These are phyloP conservation scores for Colletotrichum endophyticum DNA, from an alignment of 2,329 filamentous ascomycete genomes.

Conservation along the genomic window DNA sequence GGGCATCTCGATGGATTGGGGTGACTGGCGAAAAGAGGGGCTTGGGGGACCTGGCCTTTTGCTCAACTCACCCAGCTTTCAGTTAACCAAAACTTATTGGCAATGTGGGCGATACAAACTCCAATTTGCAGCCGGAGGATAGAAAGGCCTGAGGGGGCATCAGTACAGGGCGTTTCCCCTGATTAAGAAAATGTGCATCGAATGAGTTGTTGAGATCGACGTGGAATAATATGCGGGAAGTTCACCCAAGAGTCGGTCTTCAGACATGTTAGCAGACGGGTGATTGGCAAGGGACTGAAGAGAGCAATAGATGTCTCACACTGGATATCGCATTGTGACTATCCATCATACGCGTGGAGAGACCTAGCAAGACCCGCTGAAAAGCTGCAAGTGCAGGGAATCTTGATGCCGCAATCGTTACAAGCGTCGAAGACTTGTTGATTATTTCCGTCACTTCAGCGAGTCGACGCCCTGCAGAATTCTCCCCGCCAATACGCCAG, in stretches of 20 bases:
- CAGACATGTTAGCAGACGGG: neutral
- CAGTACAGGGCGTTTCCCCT: neutral
- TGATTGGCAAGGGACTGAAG: neutral
- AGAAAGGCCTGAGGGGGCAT: neutral
- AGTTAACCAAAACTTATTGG: neutral
- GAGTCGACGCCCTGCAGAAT: neutral
- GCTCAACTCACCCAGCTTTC: neutral
- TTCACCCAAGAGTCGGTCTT: neutral
- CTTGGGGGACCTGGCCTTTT: neutral
- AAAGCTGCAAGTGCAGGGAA: constrained; percentile 10
- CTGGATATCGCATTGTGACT: neutral
- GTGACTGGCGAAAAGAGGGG: neutral
- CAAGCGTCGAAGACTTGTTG: constrained; percentile 1
- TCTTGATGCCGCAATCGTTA: neutral
- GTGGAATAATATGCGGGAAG: neutral
- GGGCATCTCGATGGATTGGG: neutral
- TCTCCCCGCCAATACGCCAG: neutral
- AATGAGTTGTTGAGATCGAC: neutral
- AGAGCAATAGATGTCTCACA: neutral
- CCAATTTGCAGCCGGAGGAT: neutral
- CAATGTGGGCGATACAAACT: neutral
- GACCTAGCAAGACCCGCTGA: neutral
- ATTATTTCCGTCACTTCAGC: neutral
- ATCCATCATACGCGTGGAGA: neutral
- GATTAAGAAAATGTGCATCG: neutral